Conservation (phyloP, 495 filamentous ascomycete species). For the Cercophora newfieldiana region DNA sequence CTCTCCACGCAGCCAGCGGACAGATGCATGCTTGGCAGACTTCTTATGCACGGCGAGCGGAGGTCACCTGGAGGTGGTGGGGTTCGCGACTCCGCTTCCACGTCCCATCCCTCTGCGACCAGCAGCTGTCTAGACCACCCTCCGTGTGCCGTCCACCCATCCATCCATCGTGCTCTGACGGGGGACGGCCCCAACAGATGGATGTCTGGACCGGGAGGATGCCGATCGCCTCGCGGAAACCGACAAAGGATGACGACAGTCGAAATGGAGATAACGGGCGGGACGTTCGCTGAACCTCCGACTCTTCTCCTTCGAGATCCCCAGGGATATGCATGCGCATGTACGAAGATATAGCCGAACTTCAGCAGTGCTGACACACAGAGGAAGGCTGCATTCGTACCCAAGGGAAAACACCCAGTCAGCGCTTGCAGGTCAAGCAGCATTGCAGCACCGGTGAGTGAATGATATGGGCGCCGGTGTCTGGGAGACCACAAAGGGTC, state of each 20-base stretch:
- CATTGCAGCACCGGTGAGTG: conserved; percentile 21
- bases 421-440: neutral
- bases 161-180: neutral
- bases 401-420: conserved; percentile 6
- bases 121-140: neutral
- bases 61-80: conserved; percentile 9
- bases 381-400: neutral
- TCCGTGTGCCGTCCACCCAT: too few relatives aligned
- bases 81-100: neutral
- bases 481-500: conserved; percentile 7
- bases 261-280: too few relatives aligned
- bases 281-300: neutral
- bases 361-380: neutral
- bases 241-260: neutral
- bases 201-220: neutral
- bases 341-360: neutral
- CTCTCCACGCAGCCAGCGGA: neutral
- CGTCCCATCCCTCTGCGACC: neutral
- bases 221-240: conserved; percentile 2
- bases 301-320: neutral
- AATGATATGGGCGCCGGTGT: neutral
- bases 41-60: conserved; percentile 3
- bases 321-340: conserved; percentile 3
- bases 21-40: conserved; percentile 1
- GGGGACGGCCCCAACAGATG: too few relatives aligned